Evolutionary conservation across 83 land plant species (phyloP).

Genomic region (Diphasiastrum complanatum): DNA sequence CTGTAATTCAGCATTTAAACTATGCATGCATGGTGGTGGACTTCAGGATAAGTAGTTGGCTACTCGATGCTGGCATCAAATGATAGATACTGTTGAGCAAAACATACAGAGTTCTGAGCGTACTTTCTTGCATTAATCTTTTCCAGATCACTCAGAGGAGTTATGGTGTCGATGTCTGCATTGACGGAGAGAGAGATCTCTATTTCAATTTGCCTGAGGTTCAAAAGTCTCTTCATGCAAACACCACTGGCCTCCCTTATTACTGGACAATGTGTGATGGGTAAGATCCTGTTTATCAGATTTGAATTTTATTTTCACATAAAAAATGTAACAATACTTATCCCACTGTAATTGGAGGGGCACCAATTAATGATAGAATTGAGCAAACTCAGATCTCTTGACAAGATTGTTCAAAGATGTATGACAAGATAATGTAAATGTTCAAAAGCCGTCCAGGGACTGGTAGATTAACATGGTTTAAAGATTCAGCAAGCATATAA

Average conservation of each 20-base stretch:
- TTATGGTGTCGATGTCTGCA: slow-evolving; percentile 28
- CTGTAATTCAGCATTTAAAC: background rate
- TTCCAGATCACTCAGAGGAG: slow-evolving; percentile 20
- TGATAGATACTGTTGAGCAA: background rate
- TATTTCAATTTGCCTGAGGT: slow-evolving; percentile 24
- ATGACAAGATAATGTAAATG: no score
- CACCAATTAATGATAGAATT: background rate
- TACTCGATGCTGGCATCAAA: background rate
- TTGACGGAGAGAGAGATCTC: slow-evolving; percentile 26
- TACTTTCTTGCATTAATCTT: background rate
- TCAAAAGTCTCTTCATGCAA: slow-evolving; percentile 30
- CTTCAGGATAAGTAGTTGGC: background rate
- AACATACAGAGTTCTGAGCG: background rate
- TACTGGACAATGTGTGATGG: slow-evolving; percentile 27
- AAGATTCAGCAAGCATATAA: no score
- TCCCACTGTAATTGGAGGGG: background rate
- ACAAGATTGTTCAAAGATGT: no score
- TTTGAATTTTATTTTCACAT: background rate
- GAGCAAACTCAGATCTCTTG: background rate
- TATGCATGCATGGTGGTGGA: background rate
- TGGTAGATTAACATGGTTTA: no score
- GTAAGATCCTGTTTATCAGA: background rate
- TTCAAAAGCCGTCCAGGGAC: no score
- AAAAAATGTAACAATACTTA: background rate
- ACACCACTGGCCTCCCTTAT: slow-evolving; percentile 21